Conservation (phyloP, 768 basidiomycete species). For the Podaxis sp. region DNA sequence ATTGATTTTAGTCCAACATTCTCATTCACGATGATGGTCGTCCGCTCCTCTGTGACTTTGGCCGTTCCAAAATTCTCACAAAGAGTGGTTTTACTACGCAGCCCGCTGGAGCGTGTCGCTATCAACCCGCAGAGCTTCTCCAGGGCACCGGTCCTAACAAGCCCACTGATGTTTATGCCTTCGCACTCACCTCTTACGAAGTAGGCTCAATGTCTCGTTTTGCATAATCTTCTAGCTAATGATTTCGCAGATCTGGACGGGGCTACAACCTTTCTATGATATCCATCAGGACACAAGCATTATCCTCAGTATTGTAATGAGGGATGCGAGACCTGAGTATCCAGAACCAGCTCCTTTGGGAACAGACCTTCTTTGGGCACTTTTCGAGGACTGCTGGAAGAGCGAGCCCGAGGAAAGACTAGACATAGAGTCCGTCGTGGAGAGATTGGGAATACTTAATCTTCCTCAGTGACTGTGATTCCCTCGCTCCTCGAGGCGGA, state of each 20-base stretch:
- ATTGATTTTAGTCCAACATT: slow-evolving; percentile 17
- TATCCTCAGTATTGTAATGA: not conserved
- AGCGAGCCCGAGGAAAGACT: not conserved
- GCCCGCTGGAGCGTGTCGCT: slow-evolving; percentile 14
- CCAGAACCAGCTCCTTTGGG: not conserved
- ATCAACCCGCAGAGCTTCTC: slow-evolving; percentile 21
- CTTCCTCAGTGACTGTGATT: not conserved
- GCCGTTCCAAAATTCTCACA: slow-evolving; percentile 19
- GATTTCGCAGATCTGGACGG: not conserved
- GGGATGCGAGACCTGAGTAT: not conserved
- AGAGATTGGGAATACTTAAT: not conserved
- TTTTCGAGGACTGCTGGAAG: not conserved
- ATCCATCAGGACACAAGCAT: not conserved
- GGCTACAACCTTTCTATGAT: not conserved
- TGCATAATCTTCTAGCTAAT: not conserved
- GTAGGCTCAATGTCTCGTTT: not conserved
- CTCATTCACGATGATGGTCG: slow-evolving; percentile 16
- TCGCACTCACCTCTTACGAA: slow-evolving; percentile 12
- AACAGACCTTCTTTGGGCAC: not conserved
- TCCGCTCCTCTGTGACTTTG: slow-evolving; percentile 23
- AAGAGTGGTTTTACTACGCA: slow-evolving; percentile 18
- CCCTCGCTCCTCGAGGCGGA: too few relatives aligned
- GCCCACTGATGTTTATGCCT: slow-evolving; percentile 19
- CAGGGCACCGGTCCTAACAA: not conserved
- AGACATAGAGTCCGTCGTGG: not conserved